Evolutionary conservation across 2,329 filamentous ascomycete genomes (phyloP).

Genomic region (Laburnicola sp.): DNA sequence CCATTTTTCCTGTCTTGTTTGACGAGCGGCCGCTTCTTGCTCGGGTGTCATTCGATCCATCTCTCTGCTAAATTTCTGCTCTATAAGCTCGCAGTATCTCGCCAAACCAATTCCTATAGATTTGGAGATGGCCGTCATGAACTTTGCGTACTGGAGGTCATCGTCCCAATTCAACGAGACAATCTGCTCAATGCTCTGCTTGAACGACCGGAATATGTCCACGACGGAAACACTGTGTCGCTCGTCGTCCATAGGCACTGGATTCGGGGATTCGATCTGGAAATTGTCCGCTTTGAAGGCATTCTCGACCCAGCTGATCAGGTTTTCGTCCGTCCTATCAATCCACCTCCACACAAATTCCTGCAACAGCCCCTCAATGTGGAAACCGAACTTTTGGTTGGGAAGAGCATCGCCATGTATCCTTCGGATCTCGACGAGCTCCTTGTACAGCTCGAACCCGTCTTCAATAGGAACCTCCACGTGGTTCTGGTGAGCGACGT

Average conservation of each 20-base stretch:
- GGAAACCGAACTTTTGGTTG: conserved; percentile 74
- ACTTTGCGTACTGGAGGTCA: conserved; percentile 89
- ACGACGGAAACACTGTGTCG: conserved; percentile 91
- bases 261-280: conserved; percentile 68
- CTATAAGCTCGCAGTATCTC: conserved; percentile 88
- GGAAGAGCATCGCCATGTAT: conserved; percentile 79
- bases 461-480: conserved; percentile 85
- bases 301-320: conserved; percentile 82
- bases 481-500: conserved; percentile 67
- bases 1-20: conserved; percentile 88
- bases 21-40: conserved; percentile 75
- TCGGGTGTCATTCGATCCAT: conserved; percentile 92
- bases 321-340: conserved; percentile 73
- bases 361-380: conserved; percentile 81
- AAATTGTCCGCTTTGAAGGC: conserved; percentile 91
- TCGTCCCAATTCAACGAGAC: conserved; percentile 88
- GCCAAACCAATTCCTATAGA: conserved; percentile 81
- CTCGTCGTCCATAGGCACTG: conserved; percentile 72
- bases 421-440: conserved; percentile 79
- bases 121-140: conserved; percentile 92
- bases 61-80: conserved; percentile 81
- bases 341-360: conserved; percentile 98
- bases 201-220: conserved; percentile 92
- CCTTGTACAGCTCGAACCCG: conserved; percentile 90
- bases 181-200: conserved; percentile 85